Base-by-base conservation (phyloP, 768 basidiomycete genomes). In the Tulasnella sp. region DNA sequence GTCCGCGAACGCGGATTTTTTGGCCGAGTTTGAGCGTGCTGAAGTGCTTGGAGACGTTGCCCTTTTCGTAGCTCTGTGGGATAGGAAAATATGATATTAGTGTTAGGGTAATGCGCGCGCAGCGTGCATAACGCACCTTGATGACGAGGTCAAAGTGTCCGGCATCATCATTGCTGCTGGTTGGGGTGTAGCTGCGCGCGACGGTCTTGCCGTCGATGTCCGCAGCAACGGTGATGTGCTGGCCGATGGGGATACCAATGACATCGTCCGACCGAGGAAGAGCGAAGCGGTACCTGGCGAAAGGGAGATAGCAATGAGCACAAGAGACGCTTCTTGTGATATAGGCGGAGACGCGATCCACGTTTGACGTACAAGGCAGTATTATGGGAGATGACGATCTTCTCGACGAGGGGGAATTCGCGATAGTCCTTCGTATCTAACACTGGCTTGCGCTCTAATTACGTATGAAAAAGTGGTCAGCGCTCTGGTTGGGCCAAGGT, bases 121-220 rank as follows among this genome's bases (percentile, higher is more conserved):
- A 77, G 62, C 5, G 76, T 24, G 38, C n/a, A n/a, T 75, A 31
- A 80, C 83, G 79, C 83, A 94, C 96, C 92, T 99, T 99, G 88
- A 99, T 93, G 83, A 99, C 90, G 80, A 99, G 91, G 86, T 98
- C 97, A 85, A 99, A 99, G 87, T 93, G 90, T 74, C 98, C 98
- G 74, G 88, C 89, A 87, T 98, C 93, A 79, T 97, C 94, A 84
- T 99, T 95, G 83, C 93, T 92, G 84, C 92, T 95, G 34, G 96
- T 95, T 77, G 98, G 98, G 27, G 98, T 99, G 87, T 99, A 99
- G 86, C 92, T 95, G 80, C 98, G 92, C 83, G 91, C 89, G 83
- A 99, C 87, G 58, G 92, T 89, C 88, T 99, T 99, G 83, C 95
- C 97, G 82, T 93, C 90, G 81, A 99, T 95, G 81, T 94, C 92